phyloP scores from a whole-genome alignment of 768 basidiomycete species.

The Trametes gibbosa region DNA sequence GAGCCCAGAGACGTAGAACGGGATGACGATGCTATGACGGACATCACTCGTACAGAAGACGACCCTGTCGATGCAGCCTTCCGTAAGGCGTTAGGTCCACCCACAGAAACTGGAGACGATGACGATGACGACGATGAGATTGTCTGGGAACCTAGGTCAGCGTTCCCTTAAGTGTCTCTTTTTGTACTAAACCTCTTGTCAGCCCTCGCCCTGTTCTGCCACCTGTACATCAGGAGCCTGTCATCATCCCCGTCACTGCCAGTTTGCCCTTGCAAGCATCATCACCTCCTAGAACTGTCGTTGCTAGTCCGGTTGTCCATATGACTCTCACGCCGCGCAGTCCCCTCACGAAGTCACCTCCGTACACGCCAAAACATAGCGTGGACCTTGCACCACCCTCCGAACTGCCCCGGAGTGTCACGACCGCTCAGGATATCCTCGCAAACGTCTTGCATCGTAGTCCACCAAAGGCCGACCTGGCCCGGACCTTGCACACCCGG shows the following conservation, averaged over 20 bases:
- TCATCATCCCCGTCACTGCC: neutral
- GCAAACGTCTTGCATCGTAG: slow-evolving; percentile 47
- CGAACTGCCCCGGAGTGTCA: slow-evolving; percentile 29
- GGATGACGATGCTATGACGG: slow-evolving; percentile 60
- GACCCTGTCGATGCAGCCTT: slow-evolving; percentile 77
- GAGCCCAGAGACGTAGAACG: slow-evolving; percentile 26
- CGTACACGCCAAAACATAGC: slow-evolving; percentile 21
- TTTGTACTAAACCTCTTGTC: neutral
- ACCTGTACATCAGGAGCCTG: slow-evolving; percentile 11
- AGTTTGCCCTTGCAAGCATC: neutral
- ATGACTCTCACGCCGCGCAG: neutral
- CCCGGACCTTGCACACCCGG: slow-evolving; percentile 20
- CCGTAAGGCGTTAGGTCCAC: slow-evolving; percentile 42
- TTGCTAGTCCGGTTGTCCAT: neutral
- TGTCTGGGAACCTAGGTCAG: slow-evolving; percentile 69
- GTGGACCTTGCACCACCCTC: slow-evolving; percentile 23
- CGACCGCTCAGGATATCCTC: slow-evolving; percentile 68
- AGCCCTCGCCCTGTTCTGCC: slow-evolving; percentile 21
- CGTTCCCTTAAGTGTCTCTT: neutral
- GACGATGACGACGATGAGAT: slow-evolving; percentile 69
- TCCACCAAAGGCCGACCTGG: slow-evolving; percentile 18
- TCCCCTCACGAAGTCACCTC: slow-evolving; percentile 4
- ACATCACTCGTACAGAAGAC: slow-evolving; percentile 74
- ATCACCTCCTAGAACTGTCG: slow-evolving; percentile 2
- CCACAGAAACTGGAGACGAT: slow-evolving; percentile 36